Evolutionary conservation across 495 filamentous ascomycete species (phyloP).

Genomic region (Sordaria brevicollis): DNA sequence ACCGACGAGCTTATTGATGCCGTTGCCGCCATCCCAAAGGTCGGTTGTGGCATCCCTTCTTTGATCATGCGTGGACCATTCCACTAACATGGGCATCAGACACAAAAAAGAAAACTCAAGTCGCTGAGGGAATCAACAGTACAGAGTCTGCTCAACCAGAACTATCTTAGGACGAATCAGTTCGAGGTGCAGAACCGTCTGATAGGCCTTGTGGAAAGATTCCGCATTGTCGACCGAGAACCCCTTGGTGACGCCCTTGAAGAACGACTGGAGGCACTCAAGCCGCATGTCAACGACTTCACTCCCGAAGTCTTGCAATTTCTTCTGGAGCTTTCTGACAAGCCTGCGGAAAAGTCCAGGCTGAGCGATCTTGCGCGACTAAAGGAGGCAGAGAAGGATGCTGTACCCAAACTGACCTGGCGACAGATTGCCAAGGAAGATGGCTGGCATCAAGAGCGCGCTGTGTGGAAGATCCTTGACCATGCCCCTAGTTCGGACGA

Average conservation of each 20-base stretch:
- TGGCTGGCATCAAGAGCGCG: slow-evolving; percentile 54
- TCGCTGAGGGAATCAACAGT: slow-evolving; percentile 38
- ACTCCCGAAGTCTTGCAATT: slow-evolving; percentile 72
- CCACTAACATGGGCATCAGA: slow-evolving; percentile 14
- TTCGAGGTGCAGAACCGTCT: slow-evolving; percentile 69
- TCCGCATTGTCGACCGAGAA: slow-evolving; percentile 67
- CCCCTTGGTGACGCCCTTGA: slow-evolving; percentile 68
- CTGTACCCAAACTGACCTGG: slow-evolving; percentile 52
- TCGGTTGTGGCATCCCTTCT: background rate
- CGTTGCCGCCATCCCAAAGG: slow-evolving; percentile 22
- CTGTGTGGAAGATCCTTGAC: slow-evolving; percentile 70
- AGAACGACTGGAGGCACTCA: slow-evolving; percentile 49
- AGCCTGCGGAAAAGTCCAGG: slow-evolving; percentile 59
- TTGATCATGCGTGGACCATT: background rate
- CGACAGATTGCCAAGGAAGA: slow-evolving; percentile 64
- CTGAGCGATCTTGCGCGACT: slow-evolving; percentile 50
- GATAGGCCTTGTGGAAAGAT: slow-evolving; percentile 80
- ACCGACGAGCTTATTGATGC: slow-evolving; percentile 45
- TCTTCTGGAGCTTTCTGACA: slow-evolving; percentile 70
- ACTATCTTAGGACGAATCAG: slow-evolving; percentile 69
- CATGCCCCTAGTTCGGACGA: slow-evolving; percentile 59
- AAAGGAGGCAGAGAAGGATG: slow-evolving; percentile 28
- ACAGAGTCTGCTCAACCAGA: slow-evolving; percentile 46
- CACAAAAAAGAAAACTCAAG: slow-evolving; percentile 37
- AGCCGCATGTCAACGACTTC: slow-evolving; percentile 43